phyloP scores from a whole-genome alignment of 768 basidiomycete genomes.

The Punctularia strigosozonata region DNA sequence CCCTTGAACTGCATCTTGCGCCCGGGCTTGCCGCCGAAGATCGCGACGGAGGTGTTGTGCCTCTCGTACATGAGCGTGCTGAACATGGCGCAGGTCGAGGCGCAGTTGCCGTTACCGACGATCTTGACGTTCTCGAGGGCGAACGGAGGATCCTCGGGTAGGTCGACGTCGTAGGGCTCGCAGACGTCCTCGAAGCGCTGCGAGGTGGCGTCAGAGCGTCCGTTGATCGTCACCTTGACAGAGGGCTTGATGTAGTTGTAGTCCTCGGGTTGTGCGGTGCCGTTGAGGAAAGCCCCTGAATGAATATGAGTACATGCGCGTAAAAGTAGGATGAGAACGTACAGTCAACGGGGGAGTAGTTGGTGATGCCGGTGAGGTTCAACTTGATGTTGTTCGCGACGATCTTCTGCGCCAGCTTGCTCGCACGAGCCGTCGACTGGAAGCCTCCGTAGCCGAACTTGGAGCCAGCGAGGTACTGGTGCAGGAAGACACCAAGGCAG shows the following conservation, averaged over 20 bases:
- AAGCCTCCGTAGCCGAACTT: conserved; percentile 41
- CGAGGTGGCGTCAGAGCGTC: conserved; percentile 16
- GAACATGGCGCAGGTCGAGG: conserved; percentile 55
- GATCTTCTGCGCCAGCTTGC: conserved; percentile 47
- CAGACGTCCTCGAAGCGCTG: conserved; percentile 27
- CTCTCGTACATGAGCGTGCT: conserved; percentile 49
- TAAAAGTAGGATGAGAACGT: conserved; percentile 7
- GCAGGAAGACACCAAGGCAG: conserved; percentile 50
- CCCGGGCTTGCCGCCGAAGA: conserved; percentile 47
- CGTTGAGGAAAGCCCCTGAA: conserved; percentile 20
- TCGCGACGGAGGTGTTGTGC: conserved; percentile 37
- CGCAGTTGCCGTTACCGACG: conserved; percentile 27
- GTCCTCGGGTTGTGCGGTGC: conserved; percentile 12
- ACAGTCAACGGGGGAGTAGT: conserved; percentile 48
- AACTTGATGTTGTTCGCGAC: conserved; percentile 37
- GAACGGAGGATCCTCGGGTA: conserved; percentile 36
- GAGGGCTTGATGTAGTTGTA: conserved; percentile 21
- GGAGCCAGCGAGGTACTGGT: conserved; percentile 41
- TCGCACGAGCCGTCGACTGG: conserved; percentile 40
- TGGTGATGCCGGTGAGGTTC: conserved; percentile 24
- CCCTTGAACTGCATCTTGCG: conserved; percentile 38
- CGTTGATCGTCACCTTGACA: conserved; percentile 16
- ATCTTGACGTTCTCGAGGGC: conserved; percentile 13
- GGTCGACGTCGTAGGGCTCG: conserved; percentile 14
- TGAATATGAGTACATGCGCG: too few relatives aligned